Evolutionary conservation across 306 rosid genomes (phyloP).

Genomic region (Medicago ruthenica): DNA sequence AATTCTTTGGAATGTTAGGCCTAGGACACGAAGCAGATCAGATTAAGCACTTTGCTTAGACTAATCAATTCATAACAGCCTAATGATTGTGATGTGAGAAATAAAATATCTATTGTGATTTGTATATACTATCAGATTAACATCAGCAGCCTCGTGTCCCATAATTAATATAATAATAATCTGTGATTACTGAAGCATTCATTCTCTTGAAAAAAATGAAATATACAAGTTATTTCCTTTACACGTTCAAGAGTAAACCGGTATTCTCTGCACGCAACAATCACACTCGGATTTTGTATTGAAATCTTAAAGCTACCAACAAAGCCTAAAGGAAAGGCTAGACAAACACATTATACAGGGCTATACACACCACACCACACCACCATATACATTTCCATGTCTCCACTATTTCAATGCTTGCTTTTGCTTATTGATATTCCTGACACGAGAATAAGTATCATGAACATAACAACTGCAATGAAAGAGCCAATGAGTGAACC

Average conservation of each 20-base stretch:
- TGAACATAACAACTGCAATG: slow-evolving; percentile 43
- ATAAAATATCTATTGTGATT: not conserved
- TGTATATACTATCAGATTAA: not conserved
- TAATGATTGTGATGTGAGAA: slow-evolving; percentile 25
- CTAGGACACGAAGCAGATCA: slow-evolving; percentile 46
- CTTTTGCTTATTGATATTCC: not conserved
- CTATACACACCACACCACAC: not conserved
- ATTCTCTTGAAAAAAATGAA: not conserved
- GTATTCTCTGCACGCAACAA: not conserved
- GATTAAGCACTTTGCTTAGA: slow-evolving; percentile 35
- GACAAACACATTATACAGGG: not conserved
- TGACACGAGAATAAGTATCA: slow-evolving; percentile 32
- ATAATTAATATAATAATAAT: not conserved
- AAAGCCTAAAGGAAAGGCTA: not conserved
- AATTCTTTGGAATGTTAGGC: slow-evolving; percentile 33
- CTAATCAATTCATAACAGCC: not conserved
- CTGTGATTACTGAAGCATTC: not conserved
- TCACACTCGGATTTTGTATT: not conserved
- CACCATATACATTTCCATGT: not conserved
- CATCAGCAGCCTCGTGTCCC: not conserved
- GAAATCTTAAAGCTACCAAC: not conserved
- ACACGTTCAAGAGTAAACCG: not conserved
- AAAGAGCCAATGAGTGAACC: slow-evolving; percentile 68
- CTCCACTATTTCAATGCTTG: not conserved
- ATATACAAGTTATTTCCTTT: not conserved